A percentile compares a stretch with the other conserved stretches of the same genome.
phyloP scores from a whole-genome alignment of 169 alveolate species.

The Neospora caninum region DNA sequence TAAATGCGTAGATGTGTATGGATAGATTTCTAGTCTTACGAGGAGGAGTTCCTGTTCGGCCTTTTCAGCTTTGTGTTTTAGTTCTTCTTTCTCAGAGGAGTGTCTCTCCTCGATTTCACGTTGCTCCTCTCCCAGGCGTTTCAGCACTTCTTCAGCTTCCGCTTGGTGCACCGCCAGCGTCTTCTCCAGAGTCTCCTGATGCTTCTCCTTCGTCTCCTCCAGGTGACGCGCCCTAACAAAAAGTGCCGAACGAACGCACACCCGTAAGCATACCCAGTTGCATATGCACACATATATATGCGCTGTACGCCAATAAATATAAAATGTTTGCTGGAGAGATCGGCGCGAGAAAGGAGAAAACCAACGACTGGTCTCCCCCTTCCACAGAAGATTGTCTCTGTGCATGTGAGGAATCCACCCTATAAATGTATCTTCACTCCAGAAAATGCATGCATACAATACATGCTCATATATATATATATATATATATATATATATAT shows the following conservation, averaged over 20 bases:
- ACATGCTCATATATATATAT: background rate
- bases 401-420: too few species aligned
- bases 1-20: too few species aligned
- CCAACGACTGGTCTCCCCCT: too few species aligned
- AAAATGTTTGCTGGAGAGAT: too few species aligned
- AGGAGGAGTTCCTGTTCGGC: background rate
- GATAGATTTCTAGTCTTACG: background rate
- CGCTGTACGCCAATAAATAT: too few species aligned
- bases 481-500: too few species aligned
- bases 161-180: background rate
- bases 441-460: background rate
- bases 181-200: background rate
- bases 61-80: background rate
- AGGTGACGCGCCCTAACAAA: background rate
- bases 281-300: too few species aligned
- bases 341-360: too few species aligned
- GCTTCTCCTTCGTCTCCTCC: constrained; percentile 7
- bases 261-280: too few species aligned
- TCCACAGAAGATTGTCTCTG: too few species aligned
- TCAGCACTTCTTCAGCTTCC: background rate
- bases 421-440: too few species aligned
- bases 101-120: background rate
- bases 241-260: background rate
- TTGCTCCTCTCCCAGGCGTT: background rate
- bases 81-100: background rate